Evolutionary conservation across 2,329 filamentous ascomycete genomes (phyloP), one percentile per base, ranked within the genome.

Genomic region (Drechslerella coelobrocha): DNA sequence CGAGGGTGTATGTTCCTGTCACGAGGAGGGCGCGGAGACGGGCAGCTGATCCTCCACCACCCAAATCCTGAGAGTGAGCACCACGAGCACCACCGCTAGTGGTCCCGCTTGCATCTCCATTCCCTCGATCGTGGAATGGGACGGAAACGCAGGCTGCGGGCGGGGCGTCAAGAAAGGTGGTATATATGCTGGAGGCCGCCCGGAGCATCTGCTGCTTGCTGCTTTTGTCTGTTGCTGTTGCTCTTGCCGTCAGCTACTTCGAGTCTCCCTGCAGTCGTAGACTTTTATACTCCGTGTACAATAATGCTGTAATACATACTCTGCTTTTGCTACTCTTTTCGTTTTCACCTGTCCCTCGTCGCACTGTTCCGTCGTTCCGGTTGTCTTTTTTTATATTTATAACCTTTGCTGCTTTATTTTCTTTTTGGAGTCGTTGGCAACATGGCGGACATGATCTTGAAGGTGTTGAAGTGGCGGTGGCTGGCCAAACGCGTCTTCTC

Each of bases 401-500:
- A n/a, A n/a, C n/a, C n/a, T n/a, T n/a, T n/a, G n/a, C n/a, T n/a
- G n/a, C 29, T 7, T 6, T 45, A 5, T 17, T 5, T 5, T n/a
- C 7, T 45, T 6, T 6, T 45, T 17, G 41, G 19, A 45, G 41
- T 45, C 41, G 41, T 45, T 21, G 7, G n/a, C 6, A 21, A 7
- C 19, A 45, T 45, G 14, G 14, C 39, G 37, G 66, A 63, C 47
- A 59, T 54, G 53, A 2, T 63, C 47, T 50, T 59, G 27, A 60
- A 59, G 43, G 66, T 59, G 66, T 71, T 71, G 66, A 71, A 71
- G 59, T 71, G 66, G 66, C 66, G 66, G 59, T 71, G 66, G 66
- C 66, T 71, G 66, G 66, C 66, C 66, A 71, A 71, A 71, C 66
- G 66, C 66, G 66, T 71, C 66, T 63, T 71, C 66, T 63, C 59